A percentile compares a stretch with the other conserved stretches of the same genome.
These are phyloP conservation scores for Malassezia psittaci DNA, from an alignment of 1,284 basidiomycete species.

Conservation along the genomic window DNA sequence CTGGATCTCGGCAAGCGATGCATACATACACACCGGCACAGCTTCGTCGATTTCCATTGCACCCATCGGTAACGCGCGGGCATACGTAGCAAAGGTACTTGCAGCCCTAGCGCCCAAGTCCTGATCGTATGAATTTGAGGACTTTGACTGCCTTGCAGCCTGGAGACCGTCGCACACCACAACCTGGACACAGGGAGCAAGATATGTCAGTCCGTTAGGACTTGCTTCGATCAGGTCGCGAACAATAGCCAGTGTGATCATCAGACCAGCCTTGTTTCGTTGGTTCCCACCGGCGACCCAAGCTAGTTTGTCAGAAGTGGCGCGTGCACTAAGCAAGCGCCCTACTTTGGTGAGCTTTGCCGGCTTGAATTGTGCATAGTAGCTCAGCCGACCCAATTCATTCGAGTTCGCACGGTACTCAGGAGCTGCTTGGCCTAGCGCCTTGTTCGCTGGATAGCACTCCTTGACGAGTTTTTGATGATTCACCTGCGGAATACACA, in stretches of 20 bases:
- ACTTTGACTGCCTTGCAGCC: conserved; percentile 50
- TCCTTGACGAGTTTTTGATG: conserved; percentile 76
- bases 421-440: conserved; percentile 63
- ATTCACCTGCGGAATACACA: conserved; percentile 59
- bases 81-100: conserved; percentile 56
- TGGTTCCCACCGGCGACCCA: conserved; percentile 56
- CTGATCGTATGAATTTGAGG: conserved; percentile 54
- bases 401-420: conserved; percentile 59
- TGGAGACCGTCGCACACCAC: conserved; percentile 62
- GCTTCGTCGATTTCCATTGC: conserved; percentile 11
- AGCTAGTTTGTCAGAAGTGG: conserved; percentile 60
- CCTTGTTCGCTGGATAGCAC: conserved; percentile 78
- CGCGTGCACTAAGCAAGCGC: conserved; percentile 68
- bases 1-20: neutral
- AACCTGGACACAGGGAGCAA: conserved; percentile 66
- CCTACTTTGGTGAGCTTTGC: conserved; percentile 79
- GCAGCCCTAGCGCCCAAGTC: conserved; percentile 76
- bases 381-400: conserved; percentile 79
- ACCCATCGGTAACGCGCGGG: neutral
- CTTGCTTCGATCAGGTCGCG: conserved; percentile 80
- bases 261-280: conserved; percentile 70
- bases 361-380: conserved; percentile 81
- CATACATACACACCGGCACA: conserved; percentile 1
- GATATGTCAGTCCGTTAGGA: conserved; percentile 69
- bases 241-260: conserved; percentile 77